These are phyloP conservation scores for Cicer cuneatum DNA, from an alignment of 306 rosid species.

Conservation along the genomic window DNA sequence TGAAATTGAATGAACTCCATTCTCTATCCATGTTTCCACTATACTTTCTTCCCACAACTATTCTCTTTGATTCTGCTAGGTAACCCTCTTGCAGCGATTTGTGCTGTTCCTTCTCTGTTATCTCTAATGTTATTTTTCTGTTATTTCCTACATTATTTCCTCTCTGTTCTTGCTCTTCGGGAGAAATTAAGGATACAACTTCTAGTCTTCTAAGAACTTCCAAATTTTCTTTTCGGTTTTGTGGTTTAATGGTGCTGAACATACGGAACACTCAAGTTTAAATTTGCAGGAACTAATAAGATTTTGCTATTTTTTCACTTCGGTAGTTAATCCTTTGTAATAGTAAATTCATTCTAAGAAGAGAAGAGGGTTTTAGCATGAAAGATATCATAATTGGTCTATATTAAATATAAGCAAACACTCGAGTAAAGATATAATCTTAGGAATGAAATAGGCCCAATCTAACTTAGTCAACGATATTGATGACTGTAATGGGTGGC, in stretches of 20 bases:
- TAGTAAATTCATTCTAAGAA: background rate
- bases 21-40: background rate
- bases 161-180: background rate
- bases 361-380: background rate
- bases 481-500: background rate
- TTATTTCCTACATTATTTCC: background rate
- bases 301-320: background rate
- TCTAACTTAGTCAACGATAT: background rate
- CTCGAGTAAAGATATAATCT: background rate
- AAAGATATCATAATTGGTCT: background rate
- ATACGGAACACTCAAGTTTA: background rate
- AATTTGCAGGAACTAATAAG: background rate
- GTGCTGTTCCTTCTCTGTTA: background rate
- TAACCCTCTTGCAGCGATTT: background rate
- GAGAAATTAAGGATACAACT: background rate
- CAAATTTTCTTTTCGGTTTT: background rate
- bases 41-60: background rate
- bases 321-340: background rate
- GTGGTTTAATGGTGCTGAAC: background rate
- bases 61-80: background rate
- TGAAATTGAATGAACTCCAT: background rate
- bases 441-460: background rate
- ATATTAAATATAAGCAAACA: constrained; percentile 5
- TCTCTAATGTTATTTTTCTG: background rate
- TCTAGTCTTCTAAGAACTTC: background rate